Evolutionary conservation across 139 green algal species (phyloP), one percentile per base, ranked within the genome.

Genomic region (Chlamydomonas applanata): DNA sequence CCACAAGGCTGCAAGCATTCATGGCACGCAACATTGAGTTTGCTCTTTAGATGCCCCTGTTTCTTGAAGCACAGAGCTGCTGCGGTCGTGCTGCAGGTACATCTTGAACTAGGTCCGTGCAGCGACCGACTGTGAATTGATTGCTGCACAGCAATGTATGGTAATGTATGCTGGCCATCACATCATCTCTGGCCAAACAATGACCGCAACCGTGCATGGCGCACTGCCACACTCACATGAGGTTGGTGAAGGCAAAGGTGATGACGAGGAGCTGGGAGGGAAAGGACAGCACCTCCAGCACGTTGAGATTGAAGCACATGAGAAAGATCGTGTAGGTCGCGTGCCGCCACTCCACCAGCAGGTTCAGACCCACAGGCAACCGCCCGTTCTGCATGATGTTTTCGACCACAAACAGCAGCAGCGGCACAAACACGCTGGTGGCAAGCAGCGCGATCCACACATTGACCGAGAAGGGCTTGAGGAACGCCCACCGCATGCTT

Each of bases 181-280:
- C 40, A 49, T 49, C 40, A 49, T 49, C 40, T 11, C 11, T 7
- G 40, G 7, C 40, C 40, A 49, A n/a, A n/a, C 40, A 49, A 49
- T 11, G 7, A 7, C 40, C 40, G 11, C 40, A 49, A 49, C 11
- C 7, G n/a, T n/a, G n/a, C n/a, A n/a, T n/a, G n/a, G n/a, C n/a
- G n/a, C n/a, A n/a, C n/a, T n/a, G n/a, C n/a, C 11, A 11, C 40
- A 49, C 40, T 11, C 40, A 49, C 40, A 49, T 49, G 40, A 49
- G 40, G 53, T 65, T 65, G n/a, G 57, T 34, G 33, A 69, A 69
- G 62, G 62, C 62, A 32, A 69, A 69, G 62, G 25, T 46, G 62
- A 69, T 52, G 62, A 69, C 40, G 5, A 69, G 22, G 9, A 69
- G 32, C 62, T 69, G 62, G 62, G 20, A 69, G 32, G 62, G 62